Conservation (phyloP, 106 monocot species). For the Phalaenopsis equestris region DNA sequence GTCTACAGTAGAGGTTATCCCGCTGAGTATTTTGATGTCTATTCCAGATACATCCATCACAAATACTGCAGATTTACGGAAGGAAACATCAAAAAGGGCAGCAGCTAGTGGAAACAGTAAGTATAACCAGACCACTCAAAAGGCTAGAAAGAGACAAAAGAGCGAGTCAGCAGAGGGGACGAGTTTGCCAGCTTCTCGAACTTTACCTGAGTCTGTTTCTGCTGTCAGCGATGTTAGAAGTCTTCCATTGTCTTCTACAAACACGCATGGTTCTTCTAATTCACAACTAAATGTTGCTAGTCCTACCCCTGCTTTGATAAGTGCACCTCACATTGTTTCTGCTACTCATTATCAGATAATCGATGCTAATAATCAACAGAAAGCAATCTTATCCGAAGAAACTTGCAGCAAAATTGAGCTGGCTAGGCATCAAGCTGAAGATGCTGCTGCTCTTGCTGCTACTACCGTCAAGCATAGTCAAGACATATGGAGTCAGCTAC, state of each 20-base stretch:
- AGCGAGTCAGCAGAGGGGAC: slow-evolving; percentile 10
- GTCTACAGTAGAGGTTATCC: slow-evolving; percentile 25
- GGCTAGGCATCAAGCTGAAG: slow-evolving; percentile 73
- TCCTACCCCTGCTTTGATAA: slow-evolving; percentile 16
- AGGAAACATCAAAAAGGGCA: slow-evolving; percentile 26
- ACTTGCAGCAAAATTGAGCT: slow-evolving; percentile 54
- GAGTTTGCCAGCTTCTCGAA: slow-evolving; percentile 20
- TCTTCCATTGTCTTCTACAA: slow-evolving; percentile 11
- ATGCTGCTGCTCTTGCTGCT: slow-evolving; percentile 68
- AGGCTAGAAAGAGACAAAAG: slow-evolving; percentile 59
- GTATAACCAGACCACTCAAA: slow-evolving; percentile 25
- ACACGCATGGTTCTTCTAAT: slow-evolving; percentile 14
- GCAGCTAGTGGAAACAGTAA: slow-evolving; percentile 17
- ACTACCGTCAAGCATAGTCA: slow-evolving; percentile 60
- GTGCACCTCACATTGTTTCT: slow-evolving; percentile 11
- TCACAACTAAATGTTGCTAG: slow-evolving; percentile 19
- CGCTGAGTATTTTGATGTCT: slow-evolving; percentile 33
- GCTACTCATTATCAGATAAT: slow-evolving; percentile 37
- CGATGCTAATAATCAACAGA: slow-evolving; percentile 17
- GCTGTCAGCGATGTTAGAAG: slow-evolving; percentile 13
- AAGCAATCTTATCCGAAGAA: slow-evolving; percentile 52
- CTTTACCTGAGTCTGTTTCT: slow-evolving; percentile 18
- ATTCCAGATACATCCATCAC: slow-evolving; percentile 11
- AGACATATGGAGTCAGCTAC: slow-evolving; percentile 67
- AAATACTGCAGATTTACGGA: slow-evolving; percentile 13